Base-by-base conservation (phyloP, 805 yeast genomes). In the Lipomyces mesembrius region DNA sequence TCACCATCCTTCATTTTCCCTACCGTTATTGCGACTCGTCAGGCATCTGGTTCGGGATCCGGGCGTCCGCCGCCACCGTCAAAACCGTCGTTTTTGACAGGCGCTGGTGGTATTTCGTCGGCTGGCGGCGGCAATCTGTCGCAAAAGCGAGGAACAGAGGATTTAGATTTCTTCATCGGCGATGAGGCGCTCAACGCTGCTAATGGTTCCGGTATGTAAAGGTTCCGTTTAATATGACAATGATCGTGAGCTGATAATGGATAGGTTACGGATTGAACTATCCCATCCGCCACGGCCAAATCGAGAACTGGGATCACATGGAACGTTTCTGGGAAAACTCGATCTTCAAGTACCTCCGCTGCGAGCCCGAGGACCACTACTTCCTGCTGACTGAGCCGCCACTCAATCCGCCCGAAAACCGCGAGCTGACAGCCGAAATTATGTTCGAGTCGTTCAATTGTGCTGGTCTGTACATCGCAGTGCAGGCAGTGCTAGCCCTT, bases 301-400 rank as follows among this genome's bases (percentile, higher is more conserved):
- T 95, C 70, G 99, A 95, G 79, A 92, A 95, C 79, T 95, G 99
- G 99, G 99, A 95, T 81, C 98, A 95, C 77, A 95, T 95, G 99
- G 99, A 95, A 79, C 85, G 99, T 77, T 94, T 92, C 79, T 95
- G 99, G 99, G 98, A 95, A 77, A 90, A 91, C 75, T 91, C 97
- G 58, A 93, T 95, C 75, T 95, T 95, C 83, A 94, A 95, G 81
- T 95, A 95, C 78, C 84, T 95, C 74, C 87, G 97, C 78, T 92
- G 98, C 78, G 99, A 95, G 80, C 99, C 99, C 17, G 99, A 95
- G 79, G 99, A 95, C 79, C 99, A 95, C 77, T 92, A 91, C 77
- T 95, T 95, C 79, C 82, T 95, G 65, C 81, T 95, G 73, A 95
- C 99, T 61, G 99, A 95, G 81, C 99, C 99, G 11, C 99, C 99